phyloP scores from a whole-genome alignment of 75 land plant genomes.

The Selaginella tamariscina region DNA sequence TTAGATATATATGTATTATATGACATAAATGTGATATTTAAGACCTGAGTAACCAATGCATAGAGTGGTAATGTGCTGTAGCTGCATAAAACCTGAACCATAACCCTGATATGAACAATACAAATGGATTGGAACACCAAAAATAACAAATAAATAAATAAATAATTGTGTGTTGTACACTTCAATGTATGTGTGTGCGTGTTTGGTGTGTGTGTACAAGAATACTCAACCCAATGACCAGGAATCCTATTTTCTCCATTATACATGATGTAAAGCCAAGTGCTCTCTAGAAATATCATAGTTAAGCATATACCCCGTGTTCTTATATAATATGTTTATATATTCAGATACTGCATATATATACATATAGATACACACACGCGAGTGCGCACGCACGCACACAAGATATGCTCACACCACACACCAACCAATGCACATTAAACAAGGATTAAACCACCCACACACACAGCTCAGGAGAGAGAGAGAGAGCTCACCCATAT shows the following conservation, averaged over 20 bases:
- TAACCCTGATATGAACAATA: conserved; percentile 24
- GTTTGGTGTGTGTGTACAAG: too few relatives aligned
- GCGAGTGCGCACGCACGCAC: too few relatives aligned
- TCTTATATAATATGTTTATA: too few relatives aligned
- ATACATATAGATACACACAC: too few relatives aligned
- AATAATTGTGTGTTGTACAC: conserved; percentile 33
- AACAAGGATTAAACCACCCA: background rate
- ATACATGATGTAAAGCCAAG: conserved; percentile 50
- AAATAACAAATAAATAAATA: conserved; percentile 5
- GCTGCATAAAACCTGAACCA: conserved; percentile 49
- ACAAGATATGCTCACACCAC: too few relatives aligned
- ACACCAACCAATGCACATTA: too few relatives aligned
- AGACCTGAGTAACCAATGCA: conserved; percentile 75
- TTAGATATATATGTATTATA: too few relatives aligned
- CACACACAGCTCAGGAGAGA: too few relatives aligned
- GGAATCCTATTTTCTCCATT: conserved; percentile 25
- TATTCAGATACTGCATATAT: too few relatives aligned
- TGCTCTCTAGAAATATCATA: conserved; percentile 41
- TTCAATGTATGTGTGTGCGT: conserved; percentile 52
- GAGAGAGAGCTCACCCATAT: conserved; percentile 69
- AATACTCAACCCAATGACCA: conserved; percentile 38
- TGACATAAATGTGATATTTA: background rate
- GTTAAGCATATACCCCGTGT: too few relatives aligned
- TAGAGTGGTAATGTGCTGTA: conserved; percentile 65
- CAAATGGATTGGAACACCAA: background rate